Base-by-base conservation (phyloP, 2,329 filamentous ascomycete genomes). In the Meredithiella fracta region DNA sequence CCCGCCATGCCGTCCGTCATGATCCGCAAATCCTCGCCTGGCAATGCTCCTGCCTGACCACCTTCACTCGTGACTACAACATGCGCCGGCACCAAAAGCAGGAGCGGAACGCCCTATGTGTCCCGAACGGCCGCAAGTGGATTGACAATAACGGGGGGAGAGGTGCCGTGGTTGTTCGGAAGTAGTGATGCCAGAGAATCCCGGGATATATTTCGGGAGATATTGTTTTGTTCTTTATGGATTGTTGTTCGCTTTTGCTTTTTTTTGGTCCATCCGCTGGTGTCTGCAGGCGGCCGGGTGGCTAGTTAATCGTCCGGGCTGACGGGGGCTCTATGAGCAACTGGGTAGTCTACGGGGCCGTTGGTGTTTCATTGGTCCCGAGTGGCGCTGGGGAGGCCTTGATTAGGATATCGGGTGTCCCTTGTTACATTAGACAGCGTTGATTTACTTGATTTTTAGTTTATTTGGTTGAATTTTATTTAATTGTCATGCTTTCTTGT, bases 1-100 rank as follows among this genome's bases (percentile, higher is more conserved):
- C 40, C 9, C 56, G 56, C 15, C 56, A 58, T 37, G 47, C 56
- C 3, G 22, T 15, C 4, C 53, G 56, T n/a, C 56, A 58, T 23
- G 25, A 52, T n/a, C 17, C 51, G 14, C 25, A 31, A 5, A 47
- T 58, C 7, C 22, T 51, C 23, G 56, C 55, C 0, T 58, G 56
- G 38, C 20, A 51, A 11, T 58, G 56, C 34, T 55, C 20, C 26
- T 58, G 56, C 20, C 29, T 8, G 11, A 20, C 47, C 15, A 55
- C 56, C 9, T 58, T 58, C 25, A 58, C 56, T 2, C 56, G 56
- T 11, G 53, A 55, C 29, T 58, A 58, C 42, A 58, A 58, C 47
- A 31, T 58, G n/a, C 53, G 49, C n/a, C 56, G 56, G 15, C 56
- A 58, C 38, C 29, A 54, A 42, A 50, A 50, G 20, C n/a, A 6